A percentile compares a stretch with the other conserved stretches of the same genome.
Evolutionary conservation across 495 filamentous ascomycete genomes (phyloP).

Genomic region (Hapsidospora chrysogenum): DNA sequence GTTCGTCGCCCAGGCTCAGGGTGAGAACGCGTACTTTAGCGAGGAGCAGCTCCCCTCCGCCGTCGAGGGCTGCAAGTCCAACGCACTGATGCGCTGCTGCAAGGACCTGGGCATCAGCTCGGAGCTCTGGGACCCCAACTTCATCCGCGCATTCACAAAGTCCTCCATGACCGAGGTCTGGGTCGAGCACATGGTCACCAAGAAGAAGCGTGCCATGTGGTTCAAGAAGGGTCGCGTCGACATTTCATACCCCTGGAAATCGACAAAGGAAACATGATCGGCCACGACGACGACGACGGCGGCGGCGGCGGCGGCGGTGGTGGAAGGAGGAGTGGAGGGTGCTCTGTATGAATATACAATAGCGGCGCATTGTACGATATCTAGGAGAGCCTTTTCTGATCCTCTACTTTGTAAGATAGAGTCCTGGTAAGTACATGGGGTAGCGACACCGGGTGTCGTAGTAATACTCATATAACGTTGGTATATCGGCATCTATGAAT

Average conservation of each 20-base stretch:
- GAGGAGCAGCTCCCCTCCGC: constrained; percentile 91
- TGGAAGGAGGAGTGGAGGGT: neutral
- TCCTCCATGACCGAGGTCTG: constrained; percentile 55
- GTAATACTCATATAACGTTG: no score
- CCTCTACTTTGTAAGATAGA: no score
- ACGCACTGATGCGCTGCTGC: constrained; percentile 90
- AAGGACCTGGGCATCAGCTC: constrained; percentile 92
- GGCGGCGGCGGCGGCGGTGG: neutral
- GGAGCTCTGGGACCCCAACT: constrained; percentile 93
- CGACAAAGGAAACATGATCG: constrained; percentile 5
- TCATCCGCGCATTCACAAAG: constrained; percentile 56
- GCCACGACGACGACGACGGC: no score
- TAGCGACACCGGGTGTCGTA: no score
- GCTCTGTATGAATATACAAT: no score
- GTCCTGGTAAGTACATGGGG: no score
- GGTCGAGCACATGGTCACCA: constrained; percentile 44
- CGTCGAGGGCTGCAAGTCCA: constrained; percentile 92
- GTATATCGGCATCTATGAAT: no score
- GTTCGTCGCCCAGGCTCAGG: constrained; percentile 79
- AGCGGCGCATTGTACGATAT: constrained; percentile 1
- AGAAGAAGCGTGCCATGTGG: constrained; percentile 81
- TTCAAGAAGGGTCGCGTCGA: constrained; percentile 62
- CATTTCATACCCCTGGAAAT: constrained; percentile 63
- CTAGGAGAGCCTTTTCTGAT: constrained; percentile 2
- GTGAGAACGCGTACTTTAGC: constrained; percentile 89